Evolutionary conservation across 495 filamentous ascomycete species (phyloP).

Genomic region (Daldinia grandis): DNA sequence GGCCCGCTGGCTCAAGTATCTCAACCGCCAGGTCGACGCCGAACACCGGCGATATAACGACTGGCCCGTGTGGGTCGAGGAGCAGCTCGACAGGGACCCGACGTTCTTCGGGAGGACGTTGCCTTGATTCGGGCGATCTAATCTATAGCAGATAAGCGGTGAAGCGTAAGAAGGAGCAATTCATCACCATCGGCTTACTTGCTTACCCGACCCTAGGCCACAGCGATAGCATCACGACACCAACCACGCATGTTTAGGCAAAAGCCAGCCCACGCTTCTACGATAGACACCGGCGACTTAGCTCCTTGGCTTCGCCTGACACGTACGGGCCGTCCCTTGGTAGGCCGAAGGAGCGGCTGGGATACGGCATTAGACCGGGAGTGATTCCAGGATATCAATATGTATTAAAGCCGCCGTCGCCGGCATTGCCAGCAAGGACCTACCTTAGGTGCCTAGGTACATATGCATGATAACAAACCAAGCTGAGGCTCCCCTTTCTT

Average conservation of each 20-base stretch:
- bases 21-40: constrained; percentile 53
- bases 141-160: background rate
- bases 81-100: constrained; percentile 47
- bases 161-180: background rate
- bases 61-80: constrained; percentile 61
- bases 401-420: background rate
- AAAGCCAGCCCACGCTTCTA: background rate
- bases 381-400: background rate
- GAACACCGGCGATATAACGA: constrained; percentile 52
- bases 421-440: background rate
- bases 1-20: constrained; percentile 51
- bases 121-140: background rate
- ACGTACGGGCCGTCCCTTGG: background rate
- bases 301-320: background rate
- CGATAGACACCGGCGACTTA: background rate
- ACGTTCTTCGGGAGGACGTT: constrained; percentile 49
- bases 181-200: background rate
- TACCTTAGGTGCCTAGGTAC: background rate
- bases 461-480: background rate
- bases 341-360: background rate
- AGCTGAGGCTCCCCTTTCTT: background rate
- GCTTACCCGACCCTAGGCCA: background rate
- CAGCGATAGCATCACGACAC: background rate
- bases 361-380: background rate
- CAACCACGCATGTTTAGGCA: background rate